Conservation (phyloP, 1,284 basidiomycete genomes). For the Polyporus tsugae region DNA sequence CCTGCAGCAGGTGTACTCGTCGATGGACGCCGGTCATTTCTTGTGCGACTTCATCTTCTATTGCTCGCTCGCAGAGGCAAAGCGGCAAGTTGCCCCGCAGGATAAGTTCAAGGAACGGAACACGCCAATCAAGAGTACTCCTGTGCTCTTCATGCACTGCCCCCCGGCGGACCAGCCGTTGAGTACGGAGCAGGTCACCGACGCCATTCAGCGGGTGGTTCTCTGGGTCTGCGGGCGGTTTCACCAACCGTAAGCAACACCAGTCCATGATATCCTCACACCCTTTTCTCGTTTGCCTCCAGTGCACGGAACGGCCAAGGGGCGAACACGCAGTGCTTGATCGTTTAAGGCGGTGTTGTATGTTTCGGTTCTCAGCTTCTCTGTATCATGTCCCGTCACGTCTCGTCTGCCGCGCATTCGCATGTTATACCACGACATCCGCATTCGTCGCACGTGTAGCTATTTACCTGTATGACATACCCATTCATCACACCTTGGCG, state of each 20-base stretch:
- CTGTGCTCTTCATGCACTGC: slow-evolving; percentile 76
- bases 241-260: slow-evolving; percentile 30
- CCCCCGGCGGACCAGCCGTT: slow-evolving; percentile 71
- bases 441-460: slow-evolving; percentile 30
- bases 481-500: slow-evolving; percentile 16
- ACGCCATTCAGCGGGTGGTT: slow-evolving; percentile 66
- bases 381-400: neutral
- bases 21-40: slow-evolving; percentile 80
- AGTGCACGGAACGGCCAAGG: slow-evolving; percentile 3
- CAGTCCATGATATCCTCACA: neutral
- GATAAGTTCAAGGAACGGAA: slow-evolving; percentile 53
- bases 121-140: slow-evolving; percentile 51
- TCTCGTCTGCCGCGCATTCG: slow-evolving; percentile 19
- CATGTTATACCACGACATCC: slow-evolving; percentile 30
- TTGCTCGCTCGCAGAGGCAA: slow-evolving; percentile 78
- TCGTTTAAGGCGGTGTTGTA: slow-evolving; percentile 8
- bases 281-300: neutral
- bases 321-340: slow-evolving; percentile 11
- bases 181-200: slow-evolving; percentile 68
- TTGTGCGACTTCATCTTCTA: slow-evolving; percentile 83
- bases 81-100: slow-evolving; percentile 58
- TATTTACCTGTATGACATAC: slow-evolving; percentile 26
- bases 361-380: slow-evolving; percentile 1
- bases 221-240: slow-evolving; percentile 59
- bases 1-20: slow-evolving; percentile 68